A percentile compares a stretch with the other conserved stretches of the same genome.
phyloP scores from a whole-genome alignment of 2,329 filamentous ascomycete genomes.

The Aspergillus sp. region DNA sequence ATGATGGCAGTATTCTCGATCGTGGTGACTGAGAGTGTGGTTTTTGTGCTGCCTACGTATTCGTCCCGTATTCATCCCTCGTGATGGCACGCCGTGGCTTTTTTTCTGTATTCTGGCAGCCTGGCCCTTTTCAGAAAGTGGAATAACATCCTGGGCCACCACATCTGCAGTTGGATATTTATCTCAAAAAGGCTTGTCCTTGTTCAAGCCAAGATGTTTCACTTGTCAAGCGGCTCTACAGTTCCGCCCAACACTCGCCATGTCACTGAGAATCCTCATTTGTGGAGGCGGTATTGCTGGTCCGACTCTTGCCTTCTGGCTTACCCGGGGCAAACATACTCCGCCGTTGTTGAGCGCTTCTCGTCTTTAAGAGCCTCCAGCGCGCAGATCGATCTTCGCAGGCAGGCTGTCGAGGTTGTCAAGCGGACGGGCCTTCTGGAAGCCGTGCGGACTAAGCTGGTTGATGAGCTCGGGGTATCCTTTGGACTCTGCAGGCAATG shows the following conservation, averaged over 20 bases:
- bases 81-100: neutral
- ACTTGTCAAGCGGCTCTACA: conserved; percentile 1
- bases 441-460: conserved; percentile 37
- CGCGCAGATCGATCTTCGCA: conserved; percentile 56
- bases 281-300: conserved; percentile 43
- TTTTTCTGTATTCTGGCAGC: too few species aligned
- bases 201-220: neutral
- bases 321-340: too few species aligned
- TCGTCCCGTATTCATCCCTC: neutral
- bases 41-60: neutral
- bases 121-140: too few species aligned
- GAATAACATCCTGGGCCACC: neutral
- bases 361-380: conserved; percentile 48
- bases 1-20: neutral
- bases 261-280: conserved; percentile 53
- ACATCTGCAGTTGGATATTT: neutral
- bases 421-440: conserved; percentile 54
- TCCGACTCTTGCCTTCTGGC: conserved; percentile 51
- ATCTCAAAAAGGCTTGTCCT: neutral
- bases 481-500: conserved; percentile 45
- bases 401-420: conserved; percentile 51
- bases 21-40: neutral
- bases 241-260: too few species aligned
- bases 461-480: conserved; percentile 50
- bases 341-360: conserved; percentile 44